Evolutionary conservation across 805 yeast species (phyloP).

Genomic region (Pichia eremophila): DNA sequence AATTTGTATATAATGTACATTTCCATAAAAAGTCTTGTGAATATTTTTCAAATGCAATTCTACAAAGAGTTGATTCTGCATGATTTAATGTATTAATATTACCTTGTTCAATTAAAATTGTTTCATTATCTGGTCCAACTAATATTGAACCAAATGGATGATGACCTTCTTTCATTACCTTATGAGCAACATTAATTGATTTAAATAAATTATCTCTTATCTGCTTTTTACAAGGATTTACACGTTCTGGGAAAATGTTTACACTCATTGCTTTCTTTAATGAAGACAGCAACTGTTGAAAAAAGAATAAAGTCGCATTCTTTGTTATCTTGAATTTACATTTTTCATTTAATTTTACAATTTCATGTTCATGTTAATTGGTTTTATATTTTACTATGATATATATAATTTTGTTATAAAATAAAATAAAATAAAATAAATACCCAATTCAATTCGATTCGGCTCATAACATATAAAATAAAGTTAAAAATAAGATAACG

Average conservation of each 20-base stretch:
- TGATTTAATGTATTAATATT: slow-evolving; percentile 24
- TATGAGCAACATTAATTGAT: slow-evolving; percentile 14
- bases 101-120: slow-evolving; percentile 19
- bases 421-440: too few relatives aligned
- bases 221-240: slow-evolving; percentile 9
- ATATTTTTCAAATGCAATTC: slow-evolving; percentile 14
- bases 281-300: too few relatives aligned
- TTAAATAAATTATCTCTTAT: slow-evolving; percentile 5
- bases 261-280: too few relatives aligned
- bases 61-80: slow-evolving; percentile 21
- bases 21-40: slow-evolving; percentile 19
- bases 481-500: too few relatives aligned
- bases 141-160: slow-evolving; percentile 25
- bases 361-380: too few relatives aligned
- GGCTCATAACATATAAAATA: too few relatives aligned
- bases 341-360: too few relatives aligned
- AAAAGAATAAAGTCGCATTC: too few relatives aligned
- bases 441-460: too few relatives aligned
- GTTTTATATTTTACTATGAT: too few relatives aligned
- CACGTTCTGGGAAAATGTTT: slow-evolving; percentile 12
- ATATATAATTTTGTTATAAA: too few relatives aligned
- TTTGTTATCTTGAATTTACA: too few relatives aligned
- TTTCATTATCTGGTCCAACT: slow-evolving; percentile 20
- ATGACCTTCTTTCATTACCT: slow-evolving; percentile 15
- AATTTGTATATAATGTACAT: slow-evolving; percentile 23